Conservation (phyloP, 768 basidiomycete species). For the Lentinula sp. region DNA sequence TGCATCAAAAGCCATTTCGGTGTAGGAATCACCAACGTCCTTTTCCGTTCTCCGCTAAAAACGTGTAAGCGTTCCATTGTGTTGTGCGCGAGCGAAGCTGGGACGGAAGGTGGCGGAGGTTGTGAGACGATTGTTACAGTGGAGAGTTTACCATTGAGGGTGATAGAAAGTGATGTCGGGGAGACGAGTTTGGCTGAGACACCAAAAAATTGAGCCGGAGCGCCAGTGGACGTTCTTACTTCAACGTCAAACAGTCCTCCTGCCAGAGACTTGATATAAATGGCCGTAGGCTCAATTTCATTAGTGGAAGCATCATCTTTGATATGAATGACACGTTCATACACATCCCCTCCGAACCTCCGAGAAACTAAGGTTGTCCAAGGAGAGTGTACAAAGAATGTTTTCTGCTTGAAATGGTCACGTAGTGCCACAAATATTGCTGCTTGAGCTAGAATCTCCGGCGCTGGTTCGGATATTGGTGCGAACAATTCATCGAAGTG, state of each 20-base stretch:
- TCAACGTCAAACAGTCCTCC: conserved; percentile 48
- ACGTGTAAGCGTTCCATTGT: conserved; percentile 74
- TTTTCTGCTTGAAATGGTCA: conserved; percentile 33
- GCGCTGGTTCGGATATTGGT: conserved; percentile 45
- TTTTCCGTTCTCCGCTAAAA: conserved; percentile 59
- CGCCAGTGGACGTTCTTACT: conserved; percentile 28
- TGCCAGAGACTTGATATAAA: conserved; percentile 30
- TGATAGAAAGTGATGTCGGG: conserved; percentile 46
- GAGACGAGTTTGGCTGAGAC: conserved; percentile 54
- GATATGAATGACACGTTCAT: conserved; percentile 56
- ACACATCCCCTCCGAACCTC: conserved; percentile 72
- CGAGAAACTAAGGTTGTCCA: conserved; percentile 69
- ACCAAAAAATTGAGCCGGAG: conserved; percentile 32
- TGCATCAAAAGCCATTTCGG: conserved; percentile 68
- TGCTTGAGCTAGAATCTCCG: conserved; percentile 69
- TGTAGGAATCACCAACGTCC: conserved; percentile 58
- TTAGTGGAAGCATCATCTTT: conserved; percentile 46
- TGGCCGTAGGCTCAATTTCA: conserved; percentile 28
- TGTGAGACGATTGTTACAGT: conserved; percentile 75
- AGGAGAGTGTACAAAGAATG: conserved; percentile 35
- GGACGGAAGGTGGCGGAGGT: conserved; percentile 42
- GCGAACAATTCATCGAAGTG: conserved; percentile 81
- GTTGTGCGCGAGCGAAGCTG: conserved; percentile 47
- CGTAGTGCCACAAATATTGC: conserved; percentile 72
- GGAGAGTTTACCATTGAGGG: conserved; percentile 41